Evolutionary conservation across 2,329 filamentous ascomycete species (phyloP).

Genomic region (Nothophoma quercina): DNA sequence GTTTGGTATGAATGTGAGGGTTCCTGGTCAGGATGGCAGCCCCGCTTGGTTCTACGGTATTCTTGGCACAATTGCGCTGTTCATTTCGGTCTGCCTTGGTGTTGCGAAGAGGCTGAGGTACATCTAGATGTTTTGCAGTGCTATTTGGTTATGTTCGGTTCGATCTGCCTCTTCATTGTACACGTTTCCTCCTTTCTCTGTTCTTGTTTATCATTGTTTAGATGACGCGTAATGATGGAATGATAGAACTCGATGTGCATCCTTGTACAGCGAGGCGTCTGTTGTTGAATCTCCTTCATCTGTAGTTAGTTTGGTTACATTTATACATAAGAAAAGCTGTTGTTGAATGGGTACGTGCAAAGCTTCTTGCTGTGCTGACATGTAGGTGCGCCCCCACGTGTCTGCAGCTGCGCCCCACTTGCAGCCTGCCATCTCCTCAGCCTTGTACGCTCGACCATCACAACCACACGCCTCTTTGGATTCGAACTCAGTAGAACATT

Average conservation of each 20-base stretch:
- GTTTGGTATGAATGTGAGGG: conserved; percentile 85
- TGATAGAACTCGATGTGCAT: conserved; percentile 6
- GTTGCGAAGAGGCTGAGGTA: conserved; percentile 54
- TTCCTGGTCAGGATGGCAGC: conserved; percentile 66
- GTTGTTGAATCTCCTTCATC: not conserved
- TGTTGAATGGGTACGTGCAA: too few species aligned
- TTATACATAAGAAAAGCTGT: not conserved
- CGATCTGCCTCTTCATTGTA: not conserved
- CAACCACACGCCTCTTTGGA: too few species aligned
- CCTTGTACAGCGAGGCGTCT: conserved; percentile 13
- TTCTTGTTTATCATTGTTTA: not conserved
- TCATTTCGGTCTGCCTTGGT: conserved; percentile 50
- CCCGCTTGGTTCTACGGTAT: conserved; percentile 69
- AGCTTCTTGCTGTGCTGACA: too few species aligned
- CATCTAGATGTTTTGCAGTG: conserved; percentile 39
- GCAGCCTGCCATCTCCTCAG: too few species aligned
- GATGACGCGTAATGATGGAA: conserved; percentile 4
- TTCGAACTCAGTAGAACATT: too few species aligned
- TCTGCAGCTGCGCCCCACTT: too few species aligned
- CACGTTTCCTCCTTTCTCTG: not conserved
- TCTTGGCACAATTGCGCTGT: conserved; percentile 61
- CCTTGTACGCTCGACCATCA: too few species aligned
- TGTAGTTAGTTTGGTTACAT: not conserved
- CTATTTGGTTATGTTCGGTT: conserved; percentile 1
- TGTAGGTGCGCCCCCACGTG: too few species aligned